phyloP scores from a whole-genome alignment of 164 flowering plant genomes.

The Buxus sempervirens region DNA sequence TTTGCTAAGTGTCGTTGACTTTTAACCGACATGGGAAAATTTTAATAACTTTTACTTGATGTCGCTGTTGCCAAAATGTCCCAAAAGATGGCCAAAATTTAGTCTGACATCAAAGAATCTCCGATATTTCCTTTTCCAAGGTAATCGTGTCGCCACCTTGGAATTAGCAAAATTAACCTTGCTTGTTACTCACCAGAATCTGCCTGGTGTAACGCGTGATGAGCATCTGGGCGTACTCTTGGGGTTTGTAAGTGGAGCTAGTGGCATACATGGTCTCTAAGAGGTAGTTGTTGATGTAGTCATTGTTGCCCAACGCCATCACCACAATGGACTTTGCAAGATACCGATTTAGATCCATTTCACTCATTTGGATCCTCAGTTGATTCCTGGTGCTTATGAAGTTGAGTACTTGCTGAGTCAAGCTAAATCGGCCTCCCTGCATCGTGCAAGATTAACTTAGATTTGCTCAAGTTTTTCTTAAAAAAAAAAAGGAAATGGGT shows the following conservation, averaged over 20 bases:
- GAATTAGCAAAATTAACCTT: no score
- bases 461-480: no score
- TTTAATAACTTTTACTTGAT: no score
- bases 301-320: constrained; percentile 39
- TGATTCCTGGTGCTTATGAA: constrained; percentile 25
- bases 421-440: constrained; percentile 46
- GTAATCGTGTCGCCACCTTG: no score
- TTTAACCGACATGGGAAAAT: no score
- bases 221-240: constrained; percentile 32
- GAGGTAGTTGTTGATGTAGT: constrained; percentile 49
- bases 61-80: no score
- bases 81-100: no score
- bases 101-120: no score
- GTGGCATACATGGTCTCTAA: constrained; percentile 23
- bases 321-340: constrained; percentile 28
- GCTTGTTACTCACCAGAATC: constrained; percentile 25
- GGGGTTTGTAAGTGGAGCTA: constrained; percentile 30
- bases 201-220: constrained; percentile 33
- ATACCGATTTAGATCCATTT: constrained; percentile 11
- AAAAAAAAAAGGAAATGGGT: no score
- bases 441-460: no score
- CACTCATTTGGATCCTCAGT: constrained; percentile 22
- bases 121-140: no score
- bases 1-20: no score
- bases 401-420: constrained; percentile 38